Conservation (phyloP, 768 basidiomycete species). For the Paxillus involutus region DNA sequence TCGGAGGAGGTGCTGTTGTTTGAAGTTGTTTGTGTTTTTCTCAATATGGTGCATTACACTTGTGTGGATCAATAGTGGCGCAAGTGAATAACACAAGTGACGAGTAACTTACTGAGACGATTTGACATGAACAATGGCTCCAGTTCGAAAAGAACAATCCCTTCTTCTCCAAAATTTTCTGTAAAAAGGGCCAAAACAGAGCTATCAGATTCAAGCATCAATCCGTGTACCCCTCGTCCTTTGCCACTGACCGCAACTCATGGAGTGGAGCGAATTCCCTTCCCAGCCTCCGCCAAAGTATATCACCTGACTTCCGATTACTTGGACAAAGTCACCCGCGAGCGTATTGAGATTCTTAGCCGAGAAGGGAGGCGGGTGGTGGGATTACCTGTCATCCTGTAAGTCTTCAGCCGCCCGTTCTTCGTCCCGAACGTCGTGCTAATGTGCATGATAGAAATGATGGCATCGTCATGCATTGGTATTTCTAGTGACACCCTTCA, state of each 20-base stretch:
- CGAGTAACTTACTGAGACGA: neutral
- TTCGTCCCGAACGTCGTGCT: neutral
- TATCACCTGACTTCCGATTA: slow-evolving; percentile 8
- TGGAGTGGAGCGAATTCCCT: slow-evolving; percentile 30
- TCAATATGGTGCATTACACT: slow-evolving; percentile 2
- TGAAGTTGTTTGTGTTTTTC: slow-evolving; percentile 23
- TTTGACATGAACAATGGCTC: slow-evolving; percentile 15
- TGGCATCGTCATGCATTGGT: slow-evolving; percentile 31
- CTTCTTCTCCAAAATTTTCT: neutral
- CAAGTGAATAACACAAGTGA: no score
- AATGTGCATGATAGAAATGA: slow-evolving; percentile 22
- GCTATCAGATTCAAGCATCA: neutral
- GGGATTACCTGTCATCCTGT: slow-evolving; percentile 26
- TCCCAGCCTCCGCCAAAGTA: slow-evolving; percentile 8
- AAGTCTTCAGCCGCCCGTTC: slow-evolving; percentile 3
- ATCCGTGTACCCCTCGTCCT: slow-evolving; percentile 6
- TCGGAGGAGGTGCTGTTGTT: slow-evolving; percentile 6
- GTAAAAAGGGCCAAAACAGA: slow-evolving; percentile 25
- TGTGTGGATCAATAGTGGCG: neutral
- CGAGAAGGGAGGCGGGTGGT: slow-evolving; percentile 23
- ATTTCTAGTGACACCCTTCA: neutral
- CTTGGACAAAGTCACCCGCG: slow-evolving; percentile 13
- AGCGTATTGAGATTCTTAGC: slow-evolving; percentile 19
- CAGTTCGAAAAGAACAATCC: slow-evolving; percentile 15
- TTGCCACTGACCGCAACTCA: slow-evolving; percentile 19